These are phyloP conservation scores for Coprinopsis cinerea DNA, from an alignment of 768 basidiomycete genomes.

Conservation along the genomic window DNA sequence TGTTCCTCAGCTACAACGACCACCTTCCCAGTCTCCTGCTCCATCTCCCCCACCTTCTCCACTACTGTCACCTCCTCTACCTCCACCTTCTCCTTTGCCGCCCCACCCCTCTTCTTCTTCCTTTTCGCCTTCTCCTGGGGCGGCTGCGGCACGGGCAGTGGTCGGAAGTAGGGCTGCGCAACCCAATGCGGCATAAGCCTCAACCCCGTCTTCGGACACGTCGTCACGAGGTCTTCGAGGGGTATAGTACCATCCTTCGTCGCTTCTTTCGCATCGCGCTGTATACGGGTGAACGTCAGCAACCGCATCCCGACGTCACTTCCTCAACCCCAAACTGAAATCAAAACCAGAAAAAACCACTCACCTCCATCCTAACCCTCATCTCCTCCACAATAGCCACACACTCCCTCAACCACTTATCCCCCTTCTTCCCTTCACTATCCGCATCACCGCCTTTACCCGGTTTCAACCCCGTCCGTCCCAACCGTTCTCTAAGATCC, in stretches of 20 bases:
- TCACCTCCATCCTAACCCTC: conserved; percentile 46
- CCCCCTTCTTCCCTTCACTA: conserved; percentile 9
- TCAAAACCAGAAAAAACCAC: conserved; percentile 7
- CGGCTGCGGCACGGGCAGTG: conserved; percentile 17
- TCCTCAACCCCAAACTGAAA: neutral
- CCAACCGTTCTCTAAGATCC: conserved; percentile 76
- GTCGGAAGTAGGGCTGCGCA: conserved; percentile 63
- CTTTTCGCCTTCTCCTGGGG: neutral
- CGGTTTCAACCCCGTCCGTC: conserved; percentile 27
- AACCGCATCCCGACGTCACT: too few relatives aligned
- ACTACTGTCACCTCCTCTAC: neutral
- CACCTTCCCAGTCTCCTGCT: too few relatives aligned
- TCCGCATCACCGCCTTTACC: conserved; percentile 9
- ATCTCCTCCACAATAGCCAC: conserved; percentile 53
- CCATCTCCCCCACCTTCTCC: neutral
- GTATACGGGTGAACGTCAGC: conserved; percentile 17
- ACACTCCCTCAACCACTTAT: conserved; percentile 36
- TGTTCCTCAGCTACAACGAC: too few relatives aligned
- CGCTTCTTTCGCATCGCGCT: conserved; percentile 43
- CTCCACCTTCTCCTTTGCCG: neutral
- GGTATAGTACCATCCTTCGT: conserved; percentile 14
- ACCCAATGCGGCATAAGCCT: conserved; percentile 40
- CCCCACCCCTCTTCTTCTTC: neutral
- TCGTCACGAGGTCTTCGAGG: conserved; percentile 24
- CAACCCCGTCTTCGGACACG: conserved; percentile 31